Percentiles rank a stretch among this genome's conserved stretches.
Conservation (phyloP, 2,329 filamentous ascomycete species). For the Fusarium nanum region DNA sequence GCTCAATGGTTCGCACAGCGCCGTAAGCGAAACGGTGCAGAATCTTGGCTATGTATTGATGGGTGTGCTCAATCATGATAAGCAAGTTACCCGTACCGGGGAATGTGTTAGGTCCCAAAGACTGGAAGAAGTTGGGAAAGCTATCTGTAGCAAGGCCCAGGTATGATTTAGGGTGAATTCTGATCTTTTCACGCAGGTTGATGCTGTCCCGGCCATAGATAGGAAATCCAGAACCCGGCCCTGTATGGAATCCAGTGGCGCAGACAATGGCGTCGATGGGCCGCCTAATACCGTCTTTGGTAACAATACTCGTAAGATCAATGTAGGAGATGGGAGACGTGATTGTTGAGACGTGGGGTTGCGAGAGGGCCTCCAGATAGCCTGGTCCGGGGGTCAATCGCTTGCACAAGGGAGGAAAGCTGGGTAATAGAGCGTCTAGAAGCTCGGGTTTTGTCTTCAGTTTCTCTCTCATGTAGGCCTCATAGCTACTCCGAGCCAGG, state of each 20-base stretch:
- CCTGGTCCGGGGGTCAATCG: neutral
- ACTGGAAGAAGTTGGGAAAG: slow-evolving; percentile 1
- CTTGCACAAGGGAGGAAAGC: neutral
- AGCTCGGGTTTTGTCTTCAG: neutral
- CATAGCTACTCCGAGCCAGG: too few relatives aligned
- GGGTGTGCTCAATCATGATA: slow-evolving; percentile 15
- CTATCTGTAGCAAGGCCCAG: neutral
- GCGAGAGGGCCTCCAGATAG: neutral
- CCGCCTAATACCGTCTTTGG: neutral
- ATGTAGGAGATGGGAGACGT: neutral
- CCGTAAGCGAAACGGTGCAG: slow-evolving; percentile 7
- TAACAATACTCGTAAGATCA: neutral
- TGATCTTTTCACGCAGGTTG: neutral
- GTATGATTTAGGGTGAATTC: neutral
- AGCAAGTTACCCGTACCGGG: slow-evolving; percentile 6
- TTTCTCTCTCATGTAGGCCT: too few relatives aligned
- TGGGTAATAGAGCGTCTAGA: neutral
- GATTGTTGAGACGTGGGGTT: neutral
- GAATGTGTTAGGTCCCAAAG: slow-evolving; percentile 1
- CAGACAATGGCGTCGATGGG: neutral
- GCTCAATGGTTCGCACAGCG: slow-evolving; percentile 3
- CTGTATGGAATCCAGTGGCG: neutral
- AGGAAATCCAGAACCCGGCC: neutral
- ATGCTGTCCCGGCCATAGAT: neutral
- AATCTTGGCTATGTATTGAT: slow-evolving; percentile 13